Conservation (phyloP, 352 stramenopile genomes). For the Phytophthora meadii region DNA sequence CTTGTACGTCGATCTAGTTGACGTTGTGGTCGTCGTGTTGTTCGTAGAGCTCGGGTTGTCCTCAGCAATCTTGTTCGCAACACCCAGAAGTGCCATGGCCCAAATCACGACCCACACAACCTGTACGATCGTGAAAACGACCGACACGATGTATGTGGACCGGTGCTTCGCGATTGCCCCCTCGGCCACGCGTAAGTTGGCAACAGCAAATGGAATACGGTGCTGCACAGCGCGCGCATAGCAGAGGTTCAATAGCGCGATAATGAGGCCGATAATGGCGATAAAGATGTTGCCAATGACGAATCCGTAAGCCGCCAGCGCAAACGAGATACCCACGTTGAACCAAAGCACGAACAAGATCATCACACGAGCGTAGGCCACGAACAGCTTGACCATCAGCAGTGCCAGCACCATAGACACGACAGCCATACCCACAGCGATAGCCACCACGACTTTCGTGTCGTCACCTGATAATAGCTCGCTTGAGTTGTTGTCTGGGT, state of each 20-base stretch:
- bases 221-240: slow-evolving; percentile 88
- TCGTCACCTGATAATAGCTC: slow-evolving; percentile 59
- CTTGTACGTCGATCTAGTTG: slow-evolving; percentile 41
- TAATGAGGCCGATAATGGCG: slow-evolving; percentile 65
- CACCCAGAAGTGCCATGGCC: slow-evolving; percentile 86
- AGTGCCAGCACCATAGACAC: slow-evolving; percentile 69
- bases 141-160: slow-evolving; percentile 87
- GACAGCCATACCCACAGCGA: slow-evolving; percentile 63
- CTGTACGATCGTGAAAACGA: slow-evolving; percentile 89
- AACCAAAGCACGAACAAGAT: slow-evolving; percentile 90
- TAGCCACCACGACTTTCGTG: slow-evolving; percentile 64
- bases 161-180: slow-evolving; percentile 91
- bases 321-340: slow-evolving; percentile 78
- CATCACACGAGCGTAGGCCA: slow-evolving; percentile 79
- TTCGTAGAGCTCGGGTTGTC: slow-evolving; percentile 49
- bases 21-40: slow-evolving; percentile 28
- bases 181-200: slow-evolving; percentile 91
- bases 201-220: slow-evolving; percentile 94
- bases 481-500: slow-evolving; percentile 48
- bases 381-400: slow-evolving; percentile 81
- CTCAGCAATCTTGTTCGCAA: slow-evolving; percentile 81
- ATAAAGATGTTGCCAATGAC: slow-evolving; percentile 72
- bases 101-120: slow-evolving; percentile 92
- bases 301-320: slow-evolving; percentile 74
- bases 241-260: slow-evolving; percentile 79